Evolutionary conservation across 1,284 basidiomycete genomes (phyloP), one percentile per base, ranked within the genome.

Genomic region (Irpex sp.): DNA sequence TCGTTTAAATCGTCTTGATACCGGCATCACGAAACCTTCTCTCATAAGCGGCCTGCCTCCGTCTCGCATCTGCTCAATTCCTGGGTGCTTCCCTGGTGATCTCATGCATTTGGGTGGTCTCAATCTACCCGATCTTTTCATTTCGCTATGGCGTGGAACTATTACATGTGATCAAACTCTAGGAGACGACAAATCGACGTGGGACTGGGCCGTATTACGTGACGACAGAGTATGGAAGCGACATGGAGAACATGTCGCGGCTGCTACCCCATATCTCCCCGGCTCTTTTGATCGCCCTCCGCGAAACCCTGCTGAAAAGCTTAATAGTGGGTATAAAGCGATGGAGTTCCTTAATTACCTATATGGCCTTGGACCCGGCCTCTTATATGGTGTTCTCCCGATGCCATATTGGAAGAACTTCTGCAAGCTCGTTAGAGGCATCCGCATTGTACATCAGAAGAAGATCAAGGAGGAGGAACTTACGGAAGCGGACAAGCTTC

Each of bases 311-410:
- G 67, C 63, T 3, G 61, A 69, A 39, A 71, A 71, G 51, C 63
- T 70, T 33, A 60, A 51, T 21, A 67, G 66, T 47, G 66, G 68
- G 2, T 72, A 72, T 59, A 72, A 72, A 57, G 67, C 69, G 76
- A 33, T 65, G 42, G 75, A 80, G 63, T 80, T 61, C 21, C 65
- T 67, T 6, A 58, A 67, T 0, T 79, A 74, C 51, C 19, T 80
- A 35, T 80, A 67, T 66, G 74, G 73, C 0, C 66, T 79, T 7
- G 75, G 70, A 5, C 77, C 77, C n/a, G 74, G 61, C 1, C 61
- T 78, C 4, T 65, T 78, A 47, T 64, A 68, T 33, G 61, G 58
- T 1, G 28, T 76, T 23, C 67, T 78, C 2, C 75, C 74, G 0
- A 23, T 62, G 0, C 52, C 56, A 21, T 76, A 76, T 58, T 77